phyloP scores from a whole-genome alignment of 1,284 basidiomycete genomes.

The Vanrija sp. region DNA sequence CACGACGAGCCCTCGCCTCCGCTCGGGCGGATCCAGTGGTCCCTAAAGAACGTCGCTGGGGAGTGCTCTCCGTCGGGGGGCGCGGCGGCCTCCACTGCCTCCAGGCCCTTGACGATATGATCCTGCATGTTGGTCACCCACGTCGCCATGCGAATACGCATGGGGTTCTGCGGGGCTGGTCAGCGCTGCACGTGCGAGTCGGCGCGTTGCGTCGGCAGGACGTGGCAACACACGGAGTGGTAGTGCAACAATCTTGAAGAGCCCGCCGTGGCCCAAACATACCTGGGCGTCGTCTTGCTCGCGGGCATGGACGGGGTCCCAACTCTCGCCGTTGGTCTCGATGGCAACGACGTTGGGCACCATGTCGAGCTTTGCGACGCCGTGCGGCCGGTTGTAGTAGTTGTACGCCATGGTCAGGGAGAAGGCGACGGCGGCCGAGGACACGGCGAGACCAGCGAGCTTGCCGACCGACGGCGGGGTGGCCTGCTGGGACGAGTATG shows the following conservation, averaged over 20 bases:
- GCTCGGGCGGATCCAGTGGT: conserved; percentile 72
- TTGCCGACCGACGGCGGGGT: neutral
- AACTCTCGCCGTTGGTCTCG: conserved; percentile 32
- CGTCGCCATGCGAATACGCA: conserved; percentile 75
- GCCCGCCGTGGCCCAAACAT: conserved; percentile 15
- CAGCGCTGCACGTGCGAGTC: no score
- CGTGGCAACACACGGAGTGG: conserved; percentile 12
- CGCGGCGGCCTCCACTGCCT: conserved; percentile 69
- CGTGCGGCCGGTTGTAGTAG: conserved; percentile 4
- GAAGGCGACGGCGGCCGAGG: conserved; percentile 11
- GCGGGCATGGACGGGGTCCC: conserved; percentile 36
- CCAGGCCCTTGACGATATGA: conserved; percentile 73
- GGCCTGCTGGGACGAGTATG: neutral
- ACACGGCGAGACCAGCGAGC: conserved; percentile 1
- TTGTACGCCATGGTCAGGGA: conserved; percentile 3
- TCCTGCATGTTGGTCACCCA: conserved; percentile 79
- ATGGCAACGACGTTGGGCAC: conserved; percentile 29
- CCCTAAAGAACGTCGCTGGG: conserved; percentile 65
- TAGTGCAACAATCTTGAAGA: conserved; percentile 10
- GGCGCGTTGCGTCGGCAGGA: neutral
- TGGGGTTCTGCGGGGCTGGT: conserved; percentile 50
- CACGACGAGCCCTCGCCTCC: conserved; percentile 87
- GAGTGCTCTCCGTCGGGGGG: conserved; percentile 42
- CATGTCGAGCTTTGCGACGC: conserved; percentile 21
- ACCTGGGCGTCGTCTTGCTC: conserved; percentile 47